phyloP scores from a whole-genome alignment of 345 rosid species.

The Zanthoxylum bungeanum region DNA sequence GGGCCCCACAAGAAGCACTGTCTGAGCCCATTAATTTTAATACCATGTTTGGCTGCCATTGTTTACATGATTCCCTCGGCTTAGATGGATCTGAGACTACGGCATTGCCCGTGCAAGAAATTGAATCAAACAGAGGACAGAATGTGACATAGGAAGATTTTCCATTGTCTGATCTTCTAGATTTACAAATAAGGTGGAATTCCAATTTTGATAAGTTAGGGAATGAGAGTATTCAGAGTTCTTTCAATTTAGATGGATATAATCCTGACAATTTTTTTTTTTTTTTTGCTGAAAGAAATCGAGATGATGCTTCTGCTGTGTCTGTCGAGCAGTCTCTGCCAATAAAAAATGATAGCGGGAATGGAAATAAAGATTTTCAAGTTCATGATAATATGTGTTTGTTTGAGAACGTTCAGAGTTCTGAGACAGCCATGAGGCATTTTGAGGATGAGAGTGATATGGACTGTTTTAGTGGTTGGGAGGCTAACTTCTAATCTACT shows the following conservation, averaged over 20 bases:
- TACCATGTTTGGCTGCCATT: conserved; percentile 57
- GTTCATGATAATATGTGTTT: conserved; percentile 28
- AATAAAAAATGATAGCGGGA: conserved; percentile 20
- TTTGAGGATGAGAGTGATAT: conserved; percentile 20
- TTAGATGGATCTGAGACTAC: too few species aligned
- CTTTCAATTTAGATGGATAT: conserved; percentile 45
- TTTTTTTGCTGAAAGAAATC: conserved; percentile 38
- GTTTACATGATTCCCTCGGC: conserved; percentile 58
- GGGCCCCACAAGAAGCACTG: conserved; percentile 30
- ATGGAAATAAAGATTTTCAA: conserved; percentile 27
- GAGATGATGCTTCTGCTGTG: conserved; percentile 16
- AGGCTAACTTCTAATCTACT: conserved; percentile 45
- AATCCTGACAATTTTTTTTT: conserved; percentile 49
- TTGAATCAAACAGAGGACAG: too few species aligned
- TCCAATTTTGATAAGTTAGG: conserved; percentile 31
- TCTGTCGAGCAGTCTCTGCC: conserved; percentile 24
- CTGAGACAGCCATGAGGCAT: conserved; percentile 25
- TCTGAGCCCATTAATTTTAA: conserved; percentile 66
- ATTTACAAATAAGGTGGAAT: conserved; percentile 66
- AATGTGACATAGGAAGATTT: conserved; percentile 28
- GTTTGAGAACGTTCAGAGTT: conserved; percentile 42
- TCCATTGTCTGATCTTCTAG: conserved; percentile 55
- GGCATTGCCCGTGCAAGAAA: too few species aligned
- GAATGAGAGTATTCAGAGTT: conserved; percentile 17
- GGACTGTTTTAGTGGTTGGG: conserved; percentile 48